phyloP scores from a whole-genome alignment of 2,329 filamentous ascomycete genomes.

The Talaromyces sp. region DNA sequence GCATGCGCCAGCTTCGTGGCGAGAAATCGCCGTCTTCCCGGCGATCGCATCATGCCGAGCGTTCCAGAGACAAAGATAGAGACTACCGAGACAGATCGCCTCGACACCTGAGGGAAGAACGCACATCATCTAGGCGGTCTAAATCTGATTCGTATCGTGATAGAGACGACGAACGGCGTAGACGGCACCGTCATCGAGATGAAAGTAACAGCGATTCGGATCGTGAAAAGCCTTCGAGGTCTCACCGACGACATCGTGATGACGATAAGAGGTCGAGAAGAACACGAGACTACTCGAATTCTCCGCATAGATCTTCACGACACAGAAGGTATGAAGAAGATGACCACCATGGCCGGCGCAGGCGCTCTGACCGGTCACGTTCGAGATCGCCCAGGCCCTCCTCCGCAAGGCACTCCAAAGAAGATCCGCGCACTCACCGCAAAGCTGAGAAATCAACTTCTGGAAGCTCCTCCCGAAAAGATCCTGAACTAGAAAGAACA shows the following conservation, averaged over 20 bases:
- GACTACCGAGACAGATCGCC: slow-evolving; percentile 10
- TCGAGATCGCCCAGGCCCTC: slow-evolving; percentile 14
- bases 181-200: slow-evolving; percentile 12
- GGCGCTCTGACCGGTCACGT: slow-evolving; percentile 12
- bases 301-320: slow-evolving; percentile 18
- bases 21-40: slow-evolving; percentile 36
- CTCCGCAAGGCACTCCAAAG: background rate
- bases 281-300: slow-evolving; percentile 18
- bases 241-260: slow-evolving; percentile 4
- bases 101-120: slow-evolving; percentile 14
- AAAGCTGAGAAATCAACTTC: background rate
- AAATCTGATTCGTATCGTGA: slow-evolving; percentile 16
- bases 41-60: slow-evolving; percentile 28
- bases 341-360: slow-evolving; percentile 13
- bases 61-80: slow-evolving; percentile 19
- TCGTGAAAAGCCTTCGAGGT: background rate
- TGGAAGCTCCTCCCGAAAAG: background rate
- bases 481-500: background rate
- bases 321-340: slow-evolving; percentile 7
- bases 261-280: slow-evolving; percentile 7
- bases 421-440: background rate
- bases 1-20: slow-evolving; percentile 55
- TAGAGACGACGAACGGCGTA: slow-evolving; percentile 16
- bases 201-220: slow-evolving; percentile 9
- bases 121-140: slow-evolving; percentile 22